Evolutionary conservation across 2,329 filamentous ascomycete genomes (phyloP).

Genomic region (Endothia cerciana): DNA sequence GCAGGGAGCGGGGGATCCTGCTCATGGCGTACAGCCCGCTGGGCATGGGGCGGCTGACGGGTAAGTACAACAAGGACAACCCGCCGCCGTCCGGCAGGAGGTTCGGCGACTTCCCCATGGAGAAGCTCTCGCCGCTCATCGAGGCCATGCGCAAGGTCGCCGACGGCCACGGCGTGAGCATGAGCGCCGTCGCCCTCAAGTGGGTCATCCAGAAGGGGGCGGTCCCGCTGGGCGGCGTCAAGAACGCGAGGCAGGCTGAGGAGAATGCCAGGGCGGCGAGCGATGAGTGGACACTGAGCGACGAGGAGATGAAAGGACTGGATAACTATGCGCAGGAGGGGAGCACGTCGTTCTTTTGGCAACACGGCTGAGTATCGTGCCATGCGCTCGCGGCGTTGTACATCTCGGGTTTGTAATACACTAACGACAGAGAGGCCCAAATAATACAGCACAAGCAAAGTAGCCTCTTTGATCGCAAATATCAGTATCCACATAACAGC

Average conservation of each 20-base stretch:
- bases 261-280: slow-evolving; percentile 41
- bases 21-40: slow-evolving; percentile 48
- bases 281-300: slow-evolving; percentile 44
- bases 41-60: slow-evolving; percentile 44
- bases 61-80: slow-evolving; percentile 44
- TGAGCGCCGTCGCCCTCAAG: slow-evolving; percentile 48
- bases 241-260: slow-evolving; percentile 45
- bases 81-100: slow-evolving; percentile 42
- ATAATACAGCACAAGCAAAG: no score
- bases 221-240: slow-evolving; percentile 46
- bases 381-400: no score
- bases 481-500: no score
- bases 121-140: slow-evolving; percentile 44
- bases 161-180: slow-evolving; percentile 38
- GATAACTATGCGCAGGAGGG: slow-evolving; percentile 46
- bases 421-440: no score
- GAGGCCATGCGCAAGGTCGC: slow-evolving; percentile 42
- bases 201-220: slow-evolving; percentile 49
- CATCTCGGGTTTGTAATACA: no score
- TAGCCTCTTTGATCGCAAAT: no score
- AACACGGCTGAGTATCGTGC: slow-evolving; percentile 42
- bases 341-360: slow-evolving; percentile 43
- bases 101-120: slow-evolving; percentile 49
- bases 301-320: slow-evolving; percentile 46
- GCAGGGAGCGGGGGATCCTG: slow-evolving; percentile 44